These are phyloP conservation scores for Cydonia oblonga DNA, from an alignment of 331 rosid species.

Conservation along the genomic window DNA sequence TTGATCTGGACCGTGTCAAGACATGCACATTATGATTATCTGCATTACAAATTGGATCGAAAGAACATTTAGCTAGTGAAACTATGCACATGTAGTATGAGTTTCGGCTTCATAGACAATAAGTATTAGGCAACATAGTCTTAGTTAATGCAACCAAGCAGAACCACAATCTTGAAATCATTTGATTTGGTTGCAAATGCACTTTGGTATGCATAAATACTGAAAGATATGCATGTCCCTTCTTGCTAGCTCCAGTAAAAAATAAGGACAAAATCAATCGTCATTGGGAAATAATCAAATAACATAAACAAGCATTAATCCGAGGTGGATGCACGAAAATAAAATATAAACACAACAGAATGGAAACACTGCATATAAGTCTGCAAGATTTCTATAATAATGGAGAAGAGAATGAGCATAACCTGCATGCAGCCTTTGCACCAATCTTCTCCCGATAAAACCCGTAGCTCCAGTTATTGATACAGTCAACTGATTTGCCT, in stretches of 20 bases:
- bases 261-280: not conserved
- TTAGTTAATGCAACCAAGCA: not conserved
- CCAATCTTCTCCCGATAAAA: slow-evolving; percentile 81
- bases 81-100: not conserved
- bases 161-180: not conserved
- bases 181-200: not conserved
- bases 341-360: not conserved
- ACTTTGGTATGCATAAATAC: not conserved
- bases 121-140: not conserved
- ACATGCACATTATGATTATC: slow-evolving; percentile 66
- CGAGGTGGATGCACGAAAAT: not conserved
- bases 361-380: not conserved
- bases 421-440: slow-evolving; percentile 87
- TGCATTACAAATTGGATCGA: slow-evolving; percentile 28
- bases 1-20: slow-evolving; percentile 83
- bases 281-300: not conserved
- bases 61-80: slow-evolving; percentile 10
- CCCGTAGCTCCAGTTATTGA: slow-evolving; percentile 98
- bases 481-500: slow-evolving; percentile 57
- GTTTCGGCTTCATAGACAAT: not conserved
- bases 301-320: no score
- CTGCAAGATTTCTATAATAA: not conserved
- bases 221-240: not conserved
- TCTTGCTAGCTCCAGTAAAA: not conserved
- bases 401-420: slow-evolving; percentile 9